Conservation (phyloP, 108 stramenopile species). For the Nannochloropsis oceanica region DNA sequence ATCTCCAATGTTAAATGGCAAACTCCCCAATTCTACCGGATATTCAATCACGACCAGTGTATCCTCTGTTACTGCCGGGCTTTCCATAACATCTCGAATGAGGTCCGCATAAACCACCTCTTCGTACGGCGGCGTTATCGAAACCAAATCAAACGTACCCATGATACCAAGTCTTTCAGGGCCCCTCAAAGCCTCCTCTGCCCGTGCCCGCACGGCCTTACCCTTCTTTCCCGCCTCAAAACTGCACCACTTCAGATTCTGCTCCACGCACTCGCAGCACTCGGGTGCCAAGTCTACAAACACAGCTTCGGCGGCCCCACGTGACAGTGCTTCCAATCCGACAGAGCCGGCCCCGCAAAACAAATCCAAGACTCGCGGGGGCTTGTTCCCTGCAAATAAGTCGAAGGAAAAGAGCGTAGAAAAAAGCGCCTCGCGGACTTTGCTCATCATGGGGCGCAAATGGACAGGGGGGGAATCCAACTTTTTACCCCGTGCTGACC, state of each 20-base stretch:
- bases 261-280: slow-evolving; percentile 16
- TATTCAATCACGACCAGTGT: slow-evolving; percentile 77
- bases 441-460: slow-evolving; percentile 95
- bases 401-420: slow-evolving; percentile 69
- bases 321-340: slow-evolving; percentile 71
- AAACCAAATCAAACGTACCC: slow-evolving; percentile 51
- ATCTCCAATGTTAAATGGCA: slow-evolving; percentile 61
- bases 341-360: slow-evolving; percentile 83
- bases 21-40: slow-evolving; percentile 72
- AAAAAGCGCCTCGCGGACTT: slow-evolving; percentile 83
- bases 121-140: slow-evolving; percentile 86
- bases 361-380: slow-evolving; percentile 52
- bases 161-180: slow-evolving; percentile 11
- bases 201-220: slow-evolving; percentile 8
- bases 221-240: slow-evolving; percentile 37
- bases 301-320: slow-evolving; percentile 60
- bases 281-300: slow-evolving; percentile 33
- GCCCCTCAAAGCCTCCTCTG: slow-evolving; percentile 15
- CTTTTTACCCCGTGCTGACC: slow-evolving; percentile 52
- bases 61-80: slow-evolving; percentile 50
- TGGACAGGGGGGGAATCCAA: slow-evolving; percentile 78
- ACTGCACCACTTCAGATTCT: slow-evolving; percentile 44
- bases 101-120: slow-evolving; percentile 84
- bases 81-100: slow-evolving; percentile 50
- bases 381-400: slow-evolving; percentile 41